A percentile compares a stretch with the other conserved stretches of the same genome.
Conservation (phyloP, 2,329 filamentous ascomycete genomes). For the Camillea tinctor region DNA sequence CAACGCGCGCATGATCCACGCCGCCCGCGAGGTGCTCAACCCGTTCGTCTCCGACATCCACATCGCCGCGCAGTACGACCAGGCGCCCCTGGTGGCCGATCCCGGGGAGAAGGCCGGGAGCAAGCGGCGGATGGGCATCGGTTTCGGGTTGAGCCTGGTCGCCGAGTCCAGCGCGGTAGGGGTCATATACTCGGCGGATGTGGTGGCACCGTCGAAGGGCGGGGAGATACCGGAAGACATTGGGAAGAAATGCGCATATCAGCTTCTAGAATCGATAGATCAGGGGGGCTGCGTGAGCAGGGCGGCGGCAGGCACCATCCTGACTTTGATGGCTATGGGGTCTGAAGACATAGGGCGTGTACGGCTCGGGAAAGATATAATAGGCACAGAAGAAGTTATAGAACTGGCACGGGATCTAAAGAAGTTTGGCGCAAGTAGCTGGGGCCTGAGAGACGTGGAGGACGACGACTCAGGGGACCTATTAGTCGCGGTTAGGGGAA, state of each 20-base stretch:
- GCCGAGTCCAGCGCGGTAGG: slow-evolving; percentile 84
- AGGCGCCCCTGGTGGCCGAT: slow-evolving; percentile 56
- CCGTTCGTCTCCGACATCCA: slow-evolving; percentile 84
- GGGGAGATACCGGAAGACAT: slow-evolving; percentile 88
- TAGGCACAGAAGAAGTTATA: slow-evolving; percentile 78
- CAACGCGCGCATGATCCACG: slow-evolving; percentile 93
- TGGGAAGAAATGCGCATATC: slow-evolving; percentile 82
- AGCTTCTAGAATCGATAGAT: slow-evolving; percentile 79
- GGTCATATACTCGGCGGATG: slow-evolving; percentile 84
- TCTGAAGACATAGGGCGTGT: slow-evolving; percentile 91
- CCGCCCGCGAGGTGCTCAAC: slow-evolving; percentile 84
- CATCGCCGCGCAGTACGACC: slow-evolving; percentile 77
- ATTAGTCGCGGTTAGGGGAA: slow-evolving; percentile 86
- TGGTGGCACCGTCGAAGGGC: slow-evolving; percentile 70
- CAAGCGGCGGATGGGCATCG: slow-evolving; percentile 73
- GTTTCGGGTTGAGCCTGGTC: slow-evolving; percentile 87
- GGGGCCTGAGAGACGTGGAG: slow-evolving; percentile 78
- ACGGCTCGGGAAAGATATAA: slow-evolving; percentile 74
- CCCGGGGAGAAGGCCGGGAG: slow-evolving; percentile 52
- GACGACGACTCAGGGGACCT: slow-evolving; percentile 70
- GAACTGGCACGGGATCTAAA: slow-evolving; percentile 80
- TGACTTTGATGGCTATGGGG: slow-evolving; percentile 97
- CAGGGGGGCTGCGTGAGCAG: slow-evolving; percentile 78
- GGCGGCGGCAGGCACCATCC: slow-evolving; percentile 69
- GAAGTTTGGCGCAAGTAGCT: slow-evolving; percentile 85